Evolutionary conservation across 2,329 filamentous ascomycete genomes (phyloP), one percentile per base, ranked within the genome.

Genomic region (Zopfia rhizophila): DNA sequence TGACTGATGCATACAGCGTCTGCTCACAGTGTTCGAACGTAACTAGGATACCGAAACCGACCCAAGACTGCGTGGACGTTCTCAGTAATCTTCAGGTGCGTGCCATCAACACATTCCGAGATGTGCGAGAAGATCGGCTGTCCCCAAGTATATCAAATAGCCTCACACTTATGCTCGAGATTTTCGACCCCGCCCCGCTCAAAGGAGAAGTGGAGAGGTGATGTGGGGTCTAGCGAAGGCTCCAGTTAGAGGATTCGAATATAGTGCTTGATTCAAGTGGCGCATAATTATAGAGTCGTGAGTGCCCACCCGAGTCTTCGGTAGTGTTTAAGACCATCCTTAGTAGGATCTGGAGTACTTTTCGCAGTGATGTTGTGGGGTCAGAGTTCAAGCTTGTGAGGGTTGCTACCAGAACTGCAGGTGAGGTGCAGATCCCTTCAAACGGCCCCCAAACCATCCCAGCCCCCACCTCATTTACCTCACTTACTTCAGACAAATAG

Each of bases 1-100:
- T 45, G 42, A 14, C 39, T 38, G 18, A 45, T 45, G 7, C n/a
- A 38, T 4, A 45, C 10, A 4, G 42, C 32, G 5, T 45, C 42
- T 6, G 35, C 21, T 27, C 42, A 45, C 10, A 37, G 33, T 8
- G 11, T 18, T 7, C 11, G 16, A n/a, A n/a, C n/a, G n/a, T n/a
- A n/a, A n/a, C n/a, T 27, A 8, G 29, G 12, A 16, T 8, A 16
- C 29, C 29, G 8, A 16, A 32, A 17, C 7, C 16, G 29, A 14
- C 29, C 7, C 29, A 32, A 32, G 12, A 14, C 29, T n/a, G 16
- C 16, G 16, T 32, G 11, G 8, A 32, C 8, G 14, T 32, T 32
- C 7, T 16, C 14, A n/a, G 11, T 12, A 16, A 32, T 17, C 8
- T 12, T 12, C 7, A 32, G 8, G 7, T 10, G 8, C 29, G 24